A percentile compares a stretch with the other conserved stretches of the same genome.
These are phyloP conservation scores for Calonectria crousiana DNA, from an alignment of 2,329 filamentous ascomycete species.

Conservation along the genomic window DNA sequence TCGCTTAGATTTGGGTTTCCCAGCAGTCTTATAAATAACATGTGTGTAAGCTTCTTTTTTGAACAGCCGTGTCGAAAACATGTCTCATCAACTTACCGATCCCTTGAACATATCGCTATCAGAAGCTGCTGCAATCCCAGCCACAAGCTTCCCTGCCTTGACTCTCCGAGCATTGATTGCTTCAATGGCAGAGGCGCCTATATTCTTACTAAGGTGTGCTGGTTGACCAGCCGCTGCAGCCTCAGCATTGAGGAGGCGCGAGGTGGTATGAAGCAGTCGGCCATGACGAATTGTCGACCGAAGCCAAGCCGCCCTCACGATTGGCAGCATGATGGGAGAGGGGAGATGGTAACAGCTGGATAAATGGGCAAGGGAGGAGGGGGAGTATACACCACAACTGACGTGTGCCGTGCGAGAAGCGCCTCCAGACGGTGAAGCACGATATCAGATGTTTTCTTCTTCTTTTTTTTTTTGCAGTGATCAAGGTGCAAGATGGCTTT, in stretches of 20 bases:
- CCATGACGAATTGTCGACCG: constrained; percentile 20
- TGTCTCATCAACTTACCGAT: constrained; percentile 61
- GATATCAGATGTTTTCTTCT: background rate
- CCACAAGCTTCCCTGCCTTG: constrained; percentile 79
- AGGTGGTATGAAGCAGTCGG: constrained; percentile 35
- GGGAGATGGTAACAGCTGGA: background rate
- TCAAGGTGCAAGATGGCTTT: constrained; percentile 4
- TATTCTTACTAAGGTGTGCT: constrained; percentile 40
- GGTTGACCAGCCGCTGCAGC: constrained; percentile 39
- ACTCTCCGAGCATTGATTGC: constrained; percentile 61
- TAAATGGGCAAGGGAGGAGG: background rate
- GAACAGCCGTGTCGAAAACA: background rate
- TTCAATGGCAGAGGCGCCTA: constrained; percentile 44
- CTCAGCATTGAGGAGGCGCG: constrained; percentile 39
- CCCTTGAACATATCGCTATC: constrained; percentile 89
- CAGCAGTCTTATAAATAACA: constrained; percentile 45
- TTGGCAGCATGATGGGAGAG: constrained; percentile 34
- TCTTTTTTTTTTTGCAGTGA: constrained; percentile 1
- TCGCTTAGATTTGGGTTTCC: constrained; percentile 81
- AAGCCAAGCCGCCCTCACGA: constrained; percentile 36
- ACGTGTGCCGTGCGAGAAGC: background rate
- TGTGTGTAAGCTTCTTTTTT: background rate
- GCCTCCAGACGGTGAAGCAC: background rate
- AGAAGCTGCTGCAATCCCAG: constrained; percentile 80
- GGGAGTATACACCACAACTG: constrained; percentile 3